Evolutionary conservation across 345 rosid species (phyloP), one percentile per base, ranked within the genome.

Genomic region (Excoecaria cochinchinensis): DNA sequence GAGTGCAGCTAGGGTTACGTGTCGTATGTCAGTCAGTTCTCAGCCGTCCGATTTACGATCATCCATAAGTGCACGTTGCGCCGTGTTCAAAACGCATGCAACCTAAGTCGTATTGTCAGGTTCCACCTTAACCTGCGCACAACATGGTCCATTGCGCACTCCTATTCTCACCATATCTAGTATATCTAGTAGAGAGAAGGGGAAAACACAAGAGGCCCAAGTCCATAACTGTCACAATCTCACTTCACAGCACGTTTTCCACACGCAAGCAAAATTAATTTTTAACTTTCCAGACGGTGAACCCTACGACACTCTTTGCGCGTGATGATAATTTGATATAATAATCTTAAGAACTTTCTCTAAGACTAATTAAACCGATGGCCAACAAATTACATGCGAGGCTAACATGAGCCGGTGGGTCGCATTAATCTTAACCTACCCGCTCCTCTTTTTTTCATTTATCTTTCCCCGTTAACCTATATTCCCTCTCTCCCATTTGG

Each of bases 401-500:
- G 69, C 69, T 74, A 74, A 74, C 61, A 48, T 64, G 24, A 51
- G 76, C 70, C 39, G 31, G 5, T 1, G 0, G 8, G 21, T 1
- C 62, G 53, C 25, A 46, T 40, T 9, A 31, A 17, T 64, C n/a
- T 72, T 75, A 78, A 69, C 73, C 57, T 44, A 47, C 51, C 6
- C 71, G 5, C 68, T 39, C 48, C 59, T 31, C 4, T 12, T 12
- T 1, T 21, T 60, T 71, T 12, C 21, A 24, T 57, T 60, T 68
- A 63, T 59, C 71, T 11, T 38, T 36, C 22, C 38, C 39, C 50
- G 39, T 70, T 60, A 71, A 74, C 79, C 68, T 74, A 70, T 70
- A 67, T 58, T 76, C 67, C 42, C 78, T 63, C 68, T 56, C 22
- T n/a, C 80, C 70, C 38, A 69, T 10, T 67, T 59, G 38, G n/a